A percentile compares a stretch with the other conserved stretches of the same genome.
phyloP scores from a whole-genome alignment of 2,329 filamentous ascomycete species.

The Fusarium sp. region DNA sequence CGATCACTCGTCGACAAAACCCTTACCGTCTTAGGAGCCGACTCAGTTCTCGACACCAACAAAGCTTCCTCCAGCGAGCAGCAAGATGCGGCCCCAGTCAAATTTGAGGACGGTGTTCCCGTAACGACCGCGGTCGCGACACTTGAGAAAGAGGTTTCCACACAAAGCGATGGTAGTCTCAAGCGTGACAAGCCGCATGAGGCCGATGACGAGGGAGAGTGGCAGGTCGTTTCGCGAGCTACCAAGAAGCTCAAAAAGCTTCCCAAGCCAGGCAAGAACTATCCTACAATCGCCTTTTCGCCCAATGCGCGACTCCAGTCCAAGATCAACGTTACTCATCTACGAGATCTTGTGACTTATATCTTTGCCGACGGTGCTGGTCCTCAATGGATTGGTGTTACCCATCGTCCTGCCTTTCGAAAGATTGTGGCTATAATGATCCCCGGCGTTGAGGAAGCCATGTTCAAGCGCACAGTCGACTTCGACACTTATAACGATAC shows the following conservation, averaged over 20 bases:
- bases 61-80: conserved; percentile 12
- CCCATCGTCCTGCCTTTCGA: conserved; percentile 70
- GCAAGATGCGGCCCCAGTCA: conserved; percentile 18
- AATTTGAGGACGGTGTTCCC: conserved; percentile 9
- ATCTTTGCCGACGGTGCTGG: conserved; percentile 73
- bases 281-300: conserved; percentile 69
- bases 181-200: conserved; percentile 64
- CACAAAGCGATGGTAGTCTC: conserved; percentile 54
- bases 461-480: conserved; percentile 77
- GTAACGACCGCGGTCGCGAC: conserved; percentile 11
- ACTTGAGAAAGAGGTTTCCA: conserved; percentile 30
- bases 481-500: conserved; percentile 59
- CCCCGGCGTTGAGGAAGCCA: conserved; percentile 87
- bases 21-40: conserved; percentile 36
- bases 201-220: conserved; percentile 56
- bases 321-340: conserved; percentile 70
- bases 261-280: conserved; percentile 66
- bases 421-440: conserved; percentile 93
- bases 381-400: conserved; percentile 73
- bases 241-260: conserved; percentile 71
- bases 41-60: conserved; percentile 17
- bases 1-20: conserved; percentile 18
- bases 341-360: conserved; percentile 73
- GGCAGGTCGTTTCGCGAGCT: conserved; percentile 66
- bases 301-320: conserved; percentile 67